These are phyloP conservation scores for Phytophthora ohioensis DNA, from an alignment of 352 stramenopile species.

Conservation along the genomic window DNA sequence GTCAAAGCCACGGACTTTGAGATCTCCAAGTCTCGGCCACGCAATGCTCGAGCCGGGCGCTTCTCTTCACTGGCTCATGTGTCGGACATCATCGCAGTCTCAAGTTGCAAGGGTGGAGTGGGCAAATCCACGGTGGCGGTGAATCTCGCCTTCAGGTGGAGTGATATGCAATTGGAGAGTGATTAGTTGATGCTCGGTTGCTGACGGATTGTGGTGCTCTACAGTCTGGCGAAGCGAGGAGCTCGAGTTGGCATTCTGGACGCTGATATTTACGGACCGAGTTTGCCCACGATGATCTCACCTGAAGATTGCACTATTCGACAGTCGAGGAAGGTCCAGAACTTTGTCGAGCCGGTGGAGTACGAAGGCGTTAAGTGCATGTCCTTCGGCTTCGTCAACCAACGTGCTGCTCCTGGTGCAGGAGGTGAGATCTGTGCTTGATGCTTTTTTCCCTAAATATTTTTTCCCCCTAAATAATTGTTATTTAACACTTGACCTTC, in stretches of 20 bases:
- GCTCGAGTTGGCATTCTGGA: slow-evolving; percentile 98
- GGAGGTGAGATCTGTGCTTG: slow-evolving; percentile 43
- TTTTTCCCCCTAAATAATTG: background rate
- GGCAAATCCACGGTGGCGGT: slow-evolving; percentile 99
- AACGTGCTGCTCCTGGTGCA: slow-evolving; percentile 81
- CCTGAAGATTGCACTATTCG: slow-evolving; percentile 73
- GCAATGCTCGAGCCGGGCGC: slow-evolving; percentile 71
- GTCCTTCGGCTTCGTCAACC: slow-evolving; percentile 94
- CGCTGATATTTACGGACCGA: slow-evolving; percentile 99
- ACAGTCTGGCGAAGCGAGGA: slow-evolving; percentile 88
- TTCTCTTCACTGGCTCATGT: slow-evolving; percentile 87
- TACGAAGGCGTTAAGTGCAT: slow-evolving; percentile 93
- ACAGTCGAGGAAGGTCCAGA: slow-evolving; percentile 70
- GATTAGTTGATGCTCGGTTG: background rate
- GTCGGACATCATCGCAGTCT: slow-evolving; percentile 90
- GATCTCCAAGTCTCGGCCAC: slow-evolving; percentile 64
- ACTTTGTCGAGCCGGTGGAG: slow-evolving; percentile 84
- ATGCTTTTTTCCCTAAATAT: too few relatives aligned
- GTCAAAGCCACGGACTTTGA: slow-evolving; percentile 76
- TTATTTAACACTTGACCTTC: slow-evolving; percentile 12
- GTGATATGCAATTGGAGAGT: background rate
- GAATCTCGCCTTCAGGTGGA: slow-evolving; percentile 95
- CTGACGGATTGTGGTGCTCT: background rate
- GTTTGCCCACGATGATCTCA: slow-evolving; percentile 96
- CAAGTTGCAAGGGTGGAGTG: slow-evolving; percentile 97